Conservation (phyloP, 805 yeast genomes). For the Yarrowia deformans region DNA sequence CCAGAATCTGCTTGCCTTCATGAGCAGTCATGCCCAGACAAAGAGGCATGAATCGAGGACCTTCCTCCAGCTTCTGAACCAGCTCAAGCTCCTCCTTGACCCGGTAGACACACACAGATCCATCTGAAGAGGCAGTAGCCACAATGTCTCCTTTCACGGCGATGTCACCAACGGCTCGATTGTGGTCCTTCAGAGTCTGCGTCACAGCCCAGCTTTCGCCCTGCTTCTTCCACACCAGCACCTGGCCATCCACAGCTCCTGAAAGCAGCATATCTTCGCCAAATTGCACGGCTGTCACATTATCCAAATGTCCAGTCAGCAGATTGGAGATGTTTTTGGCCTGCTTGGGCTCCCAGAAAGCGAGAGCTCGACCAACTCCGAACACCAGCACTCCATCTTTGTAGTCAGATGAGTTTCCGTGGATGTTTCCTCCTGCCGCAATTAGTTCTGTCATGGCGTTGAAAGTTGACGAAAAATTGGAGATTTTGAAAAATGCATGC, state of each 20-base stretch:
- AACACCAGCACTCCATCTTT: constrained; percentile 54
- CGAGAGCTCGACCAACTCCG: constrained; percentile 45
- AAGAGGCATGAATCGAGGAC: constrained; percentile 48
- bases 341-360: constrained; percentile 44
- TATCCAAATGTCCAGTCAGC: constrained; percentile 14
- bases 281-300: constrained; percentile 36
- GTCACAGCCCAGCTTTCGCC: constrained; percentile 42
- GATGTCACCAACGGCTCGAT: constrained; percentile 62
- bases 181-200: constrained; percentile 54
- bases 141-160: constrained; percentile 56
- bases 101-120: constrained; percentile 51
- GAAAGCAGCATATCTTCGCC: constrained; percentile 59
- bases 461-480: not conserved
- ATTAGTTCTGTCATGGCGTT: constrained; percentile 38
- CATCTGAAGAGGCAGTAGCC: constrained; percentile 70
- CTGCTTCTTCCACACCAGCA: constrained; percentile 63
- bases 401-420: constrained; percentile 46
- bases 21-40: constrained; percentile 42
- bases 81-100: constrained; percentile 39
- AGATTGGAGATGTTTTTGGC: constrained; percentile 30
- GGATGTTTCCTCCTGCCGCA: constrained; percentile 45
- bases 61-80: constrained; percentile 33
- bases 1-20: constrained; percentile 44
- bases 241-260: constrained; percentile 69
- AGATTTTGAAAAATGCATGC: not conserved